Evolutionary conservation across 345 rosid genomes (phyloP), one percentile per base, ranked within the genome.

Genomic region (Lepidium aucheri): DNA sequence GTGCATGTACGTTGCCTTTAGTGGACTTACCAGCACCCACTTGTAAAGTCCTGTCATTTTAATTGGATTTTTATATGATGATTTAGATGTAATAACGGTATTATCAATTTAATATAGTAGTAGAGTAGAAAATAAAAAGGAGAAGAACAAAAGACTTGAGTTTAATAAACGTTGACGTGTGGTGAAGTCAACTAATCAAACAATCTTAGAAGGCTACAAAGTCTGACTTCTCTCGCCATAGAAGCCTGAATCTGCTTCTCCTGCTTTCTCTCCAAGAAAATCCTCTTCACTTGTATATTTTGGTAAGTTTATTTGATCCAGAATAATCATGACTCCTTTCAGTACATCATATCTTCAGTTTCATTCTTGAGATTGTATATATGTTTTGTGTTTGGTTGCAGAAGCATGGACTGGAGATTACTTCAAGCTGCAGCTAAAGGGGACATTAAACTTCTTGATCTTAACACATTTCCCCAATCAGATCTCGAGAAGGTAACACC

Each of bases 351-450:
- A 53, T 5, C 22, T 16, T 53, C 26, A 16, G 59, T 34, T 54
- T 14, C n/a, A 15, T 59, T 59, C 13, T 42, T 26, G 36, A 42
- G 40, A 16, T 14, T 24, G 24, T 12, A 35, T 3, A n/a, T 8
- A 28, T 8, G 1, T 8, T 30, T 30, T 52, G 51, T 53, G 38
- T 10, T 55, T 67, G 36, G 55, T 56, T 44, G 16, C 50, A 58
- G 65, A 49, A 15, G 36, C 53, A 68, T 74, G 77, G 68, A 68
- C 15, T 56, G 73, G 64, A 53, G 11, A 63, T 12, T 74, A 53
- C 61, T 58, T 38, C 15, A 26, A 30, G 77, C 77, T 33, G 74
- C 65, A 3, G 59, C 55, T 18, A 8, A 22, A 60, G 77, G 77
- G 18, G 52, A 67, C 13, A 44, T 18, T 12, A 16, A 30, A 36